Evolutionary conservation across 106 monocot species (phyloP).

Genomic region (Dendrobium huoshanense): DNA sequence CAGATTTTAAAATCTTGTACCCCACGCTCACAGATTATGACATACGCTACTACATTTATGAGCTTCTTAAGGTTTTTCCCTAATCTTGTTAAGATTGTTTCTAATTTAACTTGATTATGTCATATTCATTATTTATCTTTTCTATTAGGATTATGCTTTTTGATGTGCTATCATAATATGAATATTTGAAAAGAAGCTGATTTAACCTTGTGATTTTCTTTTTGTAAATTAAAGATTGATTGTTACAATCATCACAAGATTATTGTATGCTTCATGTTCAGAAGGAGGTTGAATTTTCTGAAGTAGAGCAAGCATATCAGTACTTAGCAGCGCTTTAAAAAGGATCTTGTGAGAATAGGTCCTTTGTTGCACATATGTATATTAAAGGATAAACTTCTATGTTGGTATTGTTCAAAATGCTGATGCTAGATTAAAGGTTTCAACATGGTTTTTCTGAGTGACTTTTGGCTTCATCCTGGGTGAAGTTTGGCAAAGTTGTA

Average conservation of each 20-base stretch:
- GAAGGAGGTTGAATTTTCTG: constrained; percentile 1
- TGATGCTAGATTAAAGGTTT: background rate
- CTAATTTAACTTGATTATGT: background rate
- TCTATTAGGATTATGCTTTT: background rate
- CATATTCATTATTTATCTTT: background rate
- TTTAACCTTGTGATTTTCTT: background rate
- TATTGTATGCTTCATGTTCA: background rate
- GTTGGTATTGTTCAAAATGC: background rate
- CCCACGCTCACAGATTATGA: constrained; percentile 88
- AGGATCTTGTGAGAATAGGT: background rate
- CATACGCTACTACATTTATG: constrained; percentile 86
- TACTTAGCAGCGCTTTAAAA: background rate
- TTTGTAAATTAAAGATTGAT: background rate
- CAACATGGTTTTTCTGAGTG: background rate
- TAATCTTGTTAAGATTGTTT: background rate
- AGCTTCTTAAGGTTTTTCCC: constrained; percentile 67
- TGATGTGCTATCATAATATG: background rate
- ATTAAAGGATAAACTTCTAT: background rate
- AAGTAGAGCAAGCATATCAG: background rate
- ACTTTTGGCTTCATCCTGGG: background rate
- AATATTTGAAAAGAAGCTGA: background rate
- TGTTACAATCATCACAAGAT: background rate
- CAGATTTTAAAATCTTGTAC: constrained; percentile 77
- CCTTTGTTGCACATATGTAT: background rate
- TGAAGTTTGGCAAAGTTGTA: background rate